phyloP scores from a whole-genome alignment of 352 stramenopile species.

The Pilasporangium apinafurcum region DNA sequence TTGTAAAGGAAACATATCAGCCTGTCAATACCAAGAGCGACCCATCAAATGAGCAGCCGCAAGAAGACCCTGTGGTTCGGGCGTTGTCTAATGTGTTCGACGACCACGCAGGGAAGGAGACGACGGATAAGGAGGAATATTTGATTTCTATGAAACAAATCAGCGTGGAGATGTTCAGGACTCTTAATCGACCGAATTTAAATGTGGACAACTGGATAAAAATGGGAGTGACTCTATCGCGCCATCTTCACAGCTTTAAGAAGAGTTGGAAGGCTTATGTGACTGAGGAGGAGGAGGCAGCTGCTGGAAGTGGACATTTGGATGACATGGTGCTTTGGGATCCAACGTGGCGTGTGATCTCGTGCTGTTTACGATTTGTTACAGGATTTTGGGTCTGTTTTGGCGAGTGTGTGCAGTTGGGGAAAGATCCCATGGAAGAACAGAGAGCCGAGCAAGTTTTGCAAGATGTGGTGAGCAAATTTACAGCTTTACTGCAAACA shows the following conservation, averaged over 20 bases:
- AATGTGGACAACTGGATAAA: neutral
- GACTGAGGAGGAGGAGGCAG: neutral
- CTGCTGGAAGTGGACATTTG: slow-evolving; percentile 1
- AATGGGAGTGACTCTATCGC: slow-evolving; percentile 1
- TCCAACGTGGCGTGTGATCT: slow-evolving; percentile 19
- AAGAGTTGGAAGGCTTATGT: neutral
- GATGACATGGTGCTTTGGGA: slow-evolving; percentile 23
- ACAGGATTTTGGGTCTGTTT: neutral
- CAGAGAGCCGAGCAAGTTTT: too few species aligned
- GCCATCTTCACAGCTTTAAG: slow-evolving; percentile 3
- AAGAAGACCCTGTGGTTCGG: slow-evolving; percentile 2
- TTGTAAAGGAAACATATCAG: slow-evolving; percentile 36
- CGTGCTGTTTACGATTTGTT: slow-evolving; percentile 11
- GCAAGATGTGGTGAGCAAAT: too few species aligned
- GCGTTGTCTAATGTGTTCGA: slow-evolving; percentile 10
- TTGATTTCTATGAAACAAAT: slow-evolving; percentile 11
- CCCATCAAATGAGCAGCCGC: neutral
- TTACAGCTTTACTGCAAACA: too few species aligned
- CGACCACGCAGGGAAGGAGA: slow-evolving; percentile 5
- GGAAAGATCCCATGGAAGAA: too few species aligned
- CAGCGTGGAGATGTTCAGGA: slow-evolving; percentile 3
- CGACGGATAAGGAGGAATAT: slow-evolving; percentile 1
- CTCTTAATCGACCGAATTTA: neutral
- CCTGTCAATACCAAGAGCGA: too few species aligned
- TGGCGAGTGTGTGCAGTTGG: too few species aligned